Base-by-base conservation (phyloP, 1,284 basidiomycete genomes). In the Irpex lacteus region DNA sequence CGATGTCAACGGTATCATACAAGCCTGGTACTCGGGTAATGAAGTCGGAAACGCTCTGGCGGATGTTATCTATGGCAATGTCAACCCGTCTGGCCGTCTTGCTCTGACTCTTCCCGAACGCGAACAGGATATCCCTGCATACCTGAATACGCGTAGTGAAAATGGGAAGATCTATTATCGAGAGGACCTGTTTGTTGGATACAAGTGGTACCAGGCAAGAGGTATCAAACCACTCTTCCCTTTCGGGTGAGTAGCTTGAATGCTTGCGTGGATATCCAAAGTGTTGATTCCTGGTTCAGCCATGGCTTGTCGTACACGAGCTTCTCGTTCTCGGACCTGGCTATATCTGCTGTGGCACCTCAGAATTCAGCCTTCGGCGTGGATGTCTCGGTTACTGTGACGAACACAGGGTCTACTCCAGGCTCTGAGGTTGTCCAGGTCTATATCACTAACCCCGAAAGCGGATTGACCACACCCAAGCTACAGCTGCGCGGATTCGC, bases 21-120 rank as follows among this genome's bases (percentile, higher is more conserved):
- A 88, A 66, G 77, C 86, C 0, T 89, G 87, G 87, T 92, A 91
- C 70, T 86, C 85, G 4, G 92, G 91, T 2, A 92, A 93, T 72
- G 90, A 91, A 74, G 79, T 81, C 13, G 91, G 92, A 2, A 89
- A 90, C 71, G 88, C 89, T 0, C 83, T 94, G 62, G 86, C 87
- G 7, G 90, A 92, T 71, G 78, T 94, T 13, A 71, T 94, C 11
- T 92, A 85, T 72, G 92, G 91, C 40, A 83, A 81, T 63, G 81
- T 89, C 60, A 92, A 91, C 70, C 92, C 91, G 0, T 82, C 83
- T 56, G 92, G 88, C 4, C 84, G 86, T 52, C 80, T 94, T 6
- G 86, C 91, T 2, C 76, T 94, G 66, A 86, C 89, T 1, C 80
- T 93, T 52, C 91, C 90, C 4, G 78, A 76, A 44, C 79, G 82